A percentile compares a stretch with the other conserved stretches of the same genome.
Evolutionary conservation across 768 basidiomycete species (phyloP).

Genomic region (Boletus rubropictus): DNA sequence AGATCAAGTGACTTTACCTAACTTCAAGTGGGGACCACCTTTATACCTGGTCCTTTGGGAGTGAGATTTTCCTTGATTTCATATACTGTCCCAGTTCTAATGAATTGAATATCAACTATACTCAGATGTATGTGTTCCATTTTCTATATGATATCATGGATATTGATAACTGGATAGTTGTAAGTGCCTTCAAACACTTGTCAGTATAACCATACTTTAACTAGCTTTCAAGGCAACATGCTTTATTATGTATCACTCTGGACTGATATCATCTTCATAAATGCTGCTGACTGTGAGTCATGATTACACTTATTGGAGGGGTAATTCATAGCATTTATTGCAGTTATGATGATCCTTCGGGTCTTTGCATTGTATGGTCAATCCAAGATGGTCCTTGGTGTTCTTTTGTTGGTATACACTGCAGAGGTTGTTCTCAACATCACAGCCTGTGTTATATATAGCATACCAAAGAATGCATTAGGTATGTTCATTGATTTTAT

Average conservation of each 20-base stretch:
- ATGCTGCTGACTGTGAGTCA: slow-evolving; percentile 1
- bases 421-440: neutral
- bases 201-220: no score
- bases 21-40: neutral
- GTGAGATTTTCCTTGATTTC: neutral
- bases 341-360: slow-evolving; percentile 11
- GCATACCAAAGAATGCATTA: neutral
- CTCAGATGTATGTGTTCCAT: slow-evolving; percentile 5
- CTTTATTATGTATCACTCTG: neutral
- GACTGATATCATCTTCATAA: neutral
- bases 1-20: neutral
- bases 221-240: slow-evolving; percentile 1
- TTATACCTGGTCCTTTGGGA: slow-evolving; percentile 6
- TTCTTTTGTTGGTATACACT: slow-evolving; percentile 1
- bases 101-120: neutral
- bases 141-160: neutral
- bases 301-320: no score
- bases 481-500: neutral
- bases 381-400: neutral
- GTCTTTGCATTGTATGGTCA: slow-evolving; percentile 7
- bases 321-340: neutral
- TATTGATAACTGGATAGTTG: neutral
- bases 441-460: neutral
- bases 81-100: no score
- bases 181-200: neutral